Conservation (phyloP, 139 green algal species). For the Coelastrella sp. region DNA sequence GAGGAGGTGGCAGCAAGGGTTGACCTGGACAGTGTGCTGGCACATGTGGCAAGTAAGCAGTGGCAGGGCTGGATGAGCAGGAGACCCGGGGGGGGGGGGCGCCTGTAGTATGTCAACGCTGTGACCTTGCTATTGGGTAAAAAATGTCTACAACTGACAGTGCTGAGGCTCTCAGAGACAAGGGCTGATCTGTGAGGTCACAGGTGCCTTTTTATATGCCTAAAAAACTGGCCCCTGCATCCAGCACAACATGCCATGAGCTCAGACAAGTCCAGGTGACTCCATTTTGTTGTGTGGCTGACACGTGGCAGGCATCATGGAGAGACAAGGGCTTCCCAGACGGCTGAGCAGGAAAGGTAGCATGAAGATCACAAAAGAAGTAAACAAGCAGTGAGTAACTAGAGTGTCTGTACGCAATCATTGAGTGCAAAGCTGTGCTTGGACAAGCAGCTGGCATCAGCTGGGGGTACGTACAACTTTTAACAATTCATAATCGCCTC, state of each 20-base stretch:
- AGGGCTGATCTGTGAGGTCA: too few relatives aligned
- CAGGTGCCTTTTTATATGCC: too few relatives aligned
- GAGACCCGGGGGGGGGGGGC: too few relatives aligned
- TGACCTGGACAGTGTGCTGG: conserved; percentile 30
- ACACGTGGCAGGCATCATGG: not conserved
- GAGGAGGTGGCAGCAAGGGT: conserved; percentile 19
- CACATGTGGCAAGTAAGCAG: not conserved
- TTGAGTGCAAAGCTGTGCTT: not conserved
- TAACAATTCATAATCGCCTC: too few relatives aligned
- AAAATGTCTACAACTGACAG: too few relatives aligned
- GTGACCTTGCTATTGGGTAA: too few relatives aligned
- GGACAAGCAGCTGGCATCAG: too few relatives aligned
- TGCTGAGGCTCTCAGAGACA: too few relatives aligned
- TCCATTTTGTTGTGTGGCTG: too few relatives aligned
- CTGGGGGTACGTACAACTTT: too few relatives aligned
- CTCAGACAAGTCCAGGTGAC: not conserved
- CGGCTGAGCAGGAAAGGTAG: conserved; percentile 17
- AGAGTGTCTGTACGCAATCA: not conserved
- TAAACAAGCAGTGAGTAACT: conserved; percentile 35
- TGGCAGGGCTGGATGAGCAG: not conserved
- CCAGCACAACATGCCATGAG: not conserved
- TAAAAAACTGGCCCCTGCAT: not conserved
- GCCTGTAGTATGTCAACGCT: not conserved
- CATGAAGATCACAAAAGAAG: conserved; percentile 40
- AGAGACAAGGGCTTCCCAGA: conserved; percentile 19